Conservation (phyloP, 2,329 filamentous ascomycete species). For the Monosporascus cannonballus region DNA sequence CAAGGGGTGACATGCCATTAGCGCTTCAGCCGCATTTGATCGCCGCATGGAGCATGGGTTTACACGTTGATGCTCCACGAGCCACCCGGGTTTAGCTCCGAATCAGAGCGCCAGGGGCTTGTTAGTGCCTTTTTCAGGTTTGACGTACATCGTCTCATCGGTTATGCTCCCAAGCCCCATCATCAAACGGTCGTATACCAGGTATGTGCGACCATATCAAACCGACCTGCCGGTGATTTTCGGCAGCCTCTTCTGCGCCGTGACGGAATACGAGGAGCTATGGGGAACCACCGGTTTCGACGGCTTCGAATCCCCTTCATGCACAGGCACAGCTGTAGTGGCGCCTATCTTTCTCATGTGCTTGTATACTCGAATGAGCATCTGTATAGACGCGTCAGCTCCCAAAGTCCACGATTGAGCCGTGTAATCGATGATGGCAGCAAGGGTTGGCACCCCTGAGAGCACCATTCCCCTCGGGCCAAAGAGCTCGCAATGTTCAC, state of each 20-base stretch:
- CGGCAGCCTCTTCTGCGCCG: conserved; percentile 12
- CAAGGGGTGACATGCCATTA: neutral
- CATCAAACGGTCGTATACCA: conserved; percentile 13
- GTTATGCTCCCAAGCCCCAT: conserved; percentile 19
- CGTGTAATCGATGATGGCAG: neutral
- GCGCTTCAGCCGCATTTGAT: neutral
- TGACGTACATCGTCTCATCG: conserved; percentile 13
- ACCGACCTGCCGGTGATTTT: conserved; percentile 14
- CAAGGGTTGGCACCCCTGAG: neutral
- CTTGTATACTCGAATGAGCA: neutral
- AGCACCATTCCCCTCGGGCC: conserved; percentile 39
- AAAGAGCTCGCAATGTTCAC: conserved; percentile 37
- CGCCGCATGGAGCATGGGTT: neutral
- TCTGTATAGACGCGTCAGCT: neutral
- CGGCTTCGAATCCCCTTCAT: neutral
- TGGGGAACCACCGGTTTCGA: neutral
- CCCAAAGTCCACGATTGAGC: neutral
- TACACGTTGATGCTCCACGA: neutral
- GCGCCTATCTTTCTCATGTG: neutral
- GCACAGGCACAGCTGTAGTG: neutral
- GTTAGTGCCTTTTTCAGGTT: conserved; percentile 12
- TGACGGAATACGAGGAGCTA: conserved; percentile 8
- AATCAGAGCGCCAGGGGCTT: neutral
- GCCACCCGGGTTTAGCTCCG: neutral
- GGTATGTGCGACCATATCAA: conserved; percentile 17